phyloP scores from a whole-genome alignment of 352 stramenopile genomes.

The Pythium plurisporium region DNA sequence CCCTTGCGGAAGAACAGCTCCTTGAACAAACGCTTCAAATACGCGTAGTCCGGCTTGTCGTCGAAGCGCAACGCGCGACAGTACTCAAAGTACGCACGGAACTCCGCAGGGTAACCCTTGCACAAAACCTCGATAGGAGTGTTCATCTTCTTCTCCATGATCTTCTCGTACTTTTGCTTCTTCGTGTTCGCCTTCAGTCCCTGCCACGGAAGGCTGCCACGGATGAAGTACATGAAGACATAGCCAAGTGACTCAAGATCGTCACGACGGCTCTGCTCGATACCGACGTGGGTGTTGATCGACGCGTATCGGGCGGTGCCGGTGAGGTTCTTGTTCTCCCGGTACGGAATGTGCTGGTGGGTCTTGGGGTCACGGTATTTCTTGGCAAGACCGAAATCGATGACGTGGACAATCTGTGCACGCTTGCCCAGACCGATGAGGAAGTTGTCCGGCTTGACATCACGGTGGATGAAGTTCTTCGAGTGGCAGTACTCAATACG shows the following conservation, averaged over 20 bases:
- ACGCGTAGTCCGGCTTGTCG: slow-evolving; percentile 86
- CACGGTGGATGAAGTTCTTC: slow-evolving; percentile 89
- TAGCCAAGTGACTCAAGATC: slow-evolving; percentile 97
- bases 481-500: slow-evolving; percentile 86
- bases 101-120: slow-evolving; percentile 95
- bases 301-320: slow-evolving; percentile 97
- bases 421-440: slow-evolving; percentile 84
- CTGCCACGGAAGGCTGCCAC: slow-evolving; percentile 96
- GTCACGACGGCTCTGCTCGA: slow-evolving; percentile 96
- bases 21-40: slow-evolving; percentile 96
- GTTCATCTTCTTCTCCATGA: slow-evolving; percentile 99
- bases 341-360: slow-evolving; percentile 89
- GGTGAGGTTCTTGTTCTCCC: slow-evolving; percentile 91
- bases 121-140: slow-evolving; percentile 91
- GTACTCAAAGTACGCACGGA: slow-evolving; percentile 97
- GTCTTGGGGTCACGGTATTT: slow-evolving; percentile 88
- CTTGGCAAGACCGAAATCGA: slow-evolving; percentile 90
- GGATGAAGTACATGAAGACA: slow-evolving; percentile 94
- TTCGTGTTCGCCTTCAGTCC: slow-evolving; percentile 95
- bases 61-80: slow-evolving; percentile 82
- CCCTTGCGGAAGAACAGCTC: slow-evolving; percentile 99
- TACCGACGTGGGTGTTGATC: slow-evolving; percentile 98
- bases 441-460: slow-evolving; percentile 91
- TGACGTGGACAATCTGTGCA: slow-evolving; percentile 84
- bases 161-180: slow-evolving; percentile 97